Evolutionary conservation across 2,329 filamentous ascomycete species (phyloP).

Genomic region (Ustulina deusta): DNA sequence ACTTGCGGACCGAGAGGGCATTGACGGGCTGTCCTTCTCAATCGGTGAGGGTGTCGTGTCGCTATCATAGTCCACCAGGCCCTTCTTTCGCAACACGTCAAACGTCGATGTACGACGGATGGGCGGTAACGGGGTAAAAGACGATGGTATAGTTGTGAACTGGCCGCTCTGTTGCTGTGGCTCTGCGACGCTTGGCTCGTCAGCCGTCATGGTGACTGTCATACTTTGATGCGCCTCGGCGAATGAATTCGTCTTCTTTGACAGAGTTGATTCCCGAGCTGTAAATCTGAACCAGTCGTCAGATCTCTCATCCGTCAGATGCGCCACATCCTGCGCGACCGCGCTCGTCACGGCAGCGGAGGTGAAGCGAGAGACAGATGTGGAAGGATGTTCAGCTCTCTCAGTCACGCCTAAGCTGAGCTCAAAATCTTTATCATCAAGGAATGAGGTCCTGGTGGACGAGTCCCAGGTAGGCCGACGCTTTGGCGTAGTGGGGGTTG

Average conservation of each 20-base stretch:
- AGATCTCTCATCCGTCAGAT: conserved; percentile 48
- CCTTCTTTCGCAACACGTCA: conserved; percentile 57
- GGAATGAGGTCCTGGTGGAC: conserved; percentile 52
- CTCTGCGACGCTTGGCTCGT: conserved; percentile 40
- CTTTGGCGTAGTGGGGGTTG: conserved; percentile 51
- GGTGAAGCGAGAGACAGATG: conserved; percentile 37
- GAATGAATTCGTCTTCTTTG: conserved; percentile 45
- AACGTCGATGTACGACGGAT: conserved; percentile 70
- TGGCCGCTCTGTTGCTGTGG: conserved; percentile 10
- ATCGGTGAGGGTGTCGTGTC: conserved; percentile 45
- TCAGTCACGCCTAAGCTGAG: conserved; percentile 39
- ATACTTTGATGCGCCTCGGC: conserved; percentile 44
- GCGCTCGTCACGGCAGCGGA: conserved; percentile 41
- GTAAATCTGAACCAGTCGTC: conserved; percentile 53
- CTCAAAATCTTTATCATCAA: conserved; percentile 54
- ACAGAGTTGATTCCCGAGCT: conserved; percentile 41
- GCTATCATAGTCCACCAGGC: conserved; percentile 52
- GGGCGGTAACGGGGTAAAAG: conserved; percentile 69
- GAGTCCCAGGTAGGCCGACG: conserved; percentile 53
- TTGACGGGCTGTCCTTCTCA: conserved; percentile 44
- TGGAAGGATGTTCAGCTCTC: conserved; percentile 24
- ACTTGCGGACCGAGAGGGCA: conserved; percentile 40
- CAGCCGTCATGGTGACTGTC: conserved; percentile 45
- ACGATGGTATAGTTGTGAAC: conserved; percentile 49
- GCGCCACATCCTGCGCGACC: conserved; percentile 46